A percentile compares a stretch with the other conserved stretches of the same genome.
These are phyloP conservation scores for Papiliotrema laurentii DNA, from an alignment of 1,284 basidiomycete genomes.

Conservation along the genomic window DNA sequence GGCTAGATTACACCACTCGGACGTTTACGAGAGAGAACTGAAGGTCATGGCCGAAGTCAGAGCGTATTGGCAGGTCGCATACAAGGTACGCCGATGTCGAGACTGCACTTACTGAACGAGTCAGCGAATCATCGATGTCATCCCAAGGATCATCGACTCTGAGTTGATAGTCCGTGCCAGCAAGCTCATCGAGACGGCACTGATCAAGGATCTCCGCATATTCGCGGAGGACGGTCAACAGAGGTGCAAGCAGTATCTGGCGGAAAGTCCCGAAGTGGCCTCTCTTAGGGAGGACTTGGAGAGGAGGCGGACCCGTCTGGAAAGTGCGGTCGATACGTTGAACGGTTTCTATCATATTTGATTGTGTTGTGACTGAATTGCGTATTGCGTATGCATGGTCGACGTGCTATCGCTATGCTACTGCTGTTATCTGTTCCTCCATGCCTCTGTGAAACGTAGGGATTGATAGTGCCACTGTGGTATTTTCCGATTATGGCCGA, in stretches of 20 bases:
- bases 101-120: not conserved
- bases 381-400: no score
- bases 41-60: conserved; percentile 7
- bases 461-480: no score
- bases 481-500: no score
- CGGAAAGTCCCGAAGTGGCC: no score
- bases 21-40: conserved; percentile 7
- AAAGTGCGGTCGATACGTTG: no score
- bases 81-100: conserved; percentile 8
- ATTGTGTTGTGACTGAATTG: no score
- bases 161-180: conserved; percentile 5
- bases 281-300: no score
- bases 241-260: not conserved
- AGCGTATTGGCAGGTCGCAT: conserved; percentile 15
- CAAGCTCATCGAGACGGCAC: not conserved
- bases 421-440: no score
- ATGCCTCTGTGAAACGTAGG: no score
- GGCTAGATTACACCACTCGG: not conserved
- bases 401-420: no score
- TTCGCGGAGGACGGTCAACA: not conserved
- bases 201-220: conserved; percentile 3
- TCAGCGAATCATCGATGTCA: conserved; percentile 12
- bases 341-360: no score
- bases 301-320: no score
- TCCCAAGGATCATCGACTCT: conserved; percentile 7